These are phyloP conservation scores for Gigaspora rosea DNA, from an alignment of 192 early-diverging fungal species.

Conservation along the genomic window DNA sequence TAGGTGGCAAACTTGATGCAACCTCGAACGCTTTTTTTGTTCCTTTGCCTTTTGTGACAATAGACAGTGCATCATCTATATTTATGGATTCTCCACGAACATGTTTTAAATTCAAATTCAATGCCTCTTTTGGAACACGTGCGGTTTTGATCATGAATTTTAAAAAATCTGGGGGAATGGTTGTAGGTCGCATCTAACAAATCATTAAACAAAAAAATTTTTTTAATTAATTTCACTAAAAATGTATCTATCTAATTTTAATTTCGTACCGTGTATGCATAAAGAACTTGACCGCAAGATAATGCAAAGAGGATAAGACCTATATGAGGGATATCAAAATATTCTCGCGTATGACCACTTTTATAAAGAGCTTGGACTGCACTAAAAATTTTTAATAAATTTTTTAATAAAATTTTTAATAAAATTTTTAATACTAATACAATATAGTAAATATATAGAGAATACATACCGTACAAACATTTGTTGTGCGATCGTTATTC, in stretches of 20 bases:
- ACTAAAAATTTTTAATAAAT: too few species aligned
- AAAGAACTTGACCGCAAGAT: slow-evolving; percentile 56
- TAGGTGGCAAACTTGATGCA: slow-evolving; percentile 40
- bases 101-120: slow-evolving; percentile 60
- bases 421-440: neutral
- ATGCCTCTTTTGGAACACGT: slow-evolving; percentile 53
- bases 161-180: slow-evolving; percentile 59
- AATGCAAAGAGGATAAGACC: slow-evolving; percentile 57
- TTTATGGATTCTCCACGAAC: slow-evolving; percentile 48
- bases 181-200: slow-evolving; percentile 55
- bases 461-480: slow-evolving; percentile 55
- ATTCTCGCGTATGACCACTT: slow-evolving; percentile 53
- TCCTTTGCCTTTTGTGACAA: slow-evolving; percentile 39
- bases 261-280: slow-evolving; percentile 56
- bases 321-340: slow-evolving; percentile 57
- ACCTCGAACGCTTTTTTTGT: slow-evolving; percentile 46
- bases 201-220: neutral
- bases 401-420: too few species aligned
- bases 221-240: neutral
- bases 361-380: slow-evolving; percentile 59
- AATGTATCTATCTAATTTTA: neutral
- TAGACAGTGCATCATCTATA: slow-evolving; percentile 35
- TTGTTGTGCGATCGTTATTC: slow-evolving; percentile 58
- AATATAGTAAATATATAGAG: neutral
- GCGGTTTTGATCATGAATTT: slow-evolving; percentile 67